Percentiles rank a stretch among this genome's conserved stretches.
Conservation (phyloP, 208 protist species). For the Eutreptiella sp. region DNA sequence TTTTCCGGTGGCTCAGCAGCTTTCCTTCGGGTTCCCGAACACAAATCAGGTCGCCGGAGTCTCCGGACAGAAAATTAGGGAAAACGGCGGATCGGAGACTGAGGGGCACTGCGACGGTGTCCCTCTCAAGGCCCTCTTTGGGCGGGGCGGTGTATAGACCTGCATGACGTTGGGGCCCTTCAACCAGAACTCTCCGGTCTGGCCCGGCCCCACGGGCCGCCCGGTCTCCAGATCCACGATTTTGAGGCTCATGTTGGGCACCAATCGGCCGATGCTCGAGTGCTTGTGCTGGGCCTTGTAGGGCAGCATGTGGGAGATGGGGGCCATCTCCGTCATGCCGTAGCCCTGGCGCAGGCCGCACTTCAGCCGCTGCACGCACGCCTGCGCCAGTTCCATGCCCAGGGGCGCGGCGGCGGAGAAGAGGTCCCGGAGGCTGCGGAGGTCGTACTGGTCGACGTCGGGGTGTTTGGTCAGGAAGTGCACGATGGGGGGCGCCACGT, state of each 20-base stretch:
- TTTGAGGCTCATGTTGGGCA: slow-evolving; percentile 41
- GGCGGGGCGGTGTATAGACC: too few species aligned
- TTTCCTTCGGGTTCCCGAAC: too few species aligned
- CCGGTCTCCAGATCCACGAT: slow-evolving; percentile 35
- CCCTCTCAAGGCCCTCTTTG: too few species aligned
- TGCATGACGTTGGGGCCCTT: slow-evolving; percentile 63
- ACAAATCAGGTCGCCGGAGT: too few species aligned
- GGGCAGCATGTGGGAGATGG: slow-evolving; percentile 32
- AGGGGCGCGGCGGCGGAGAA: slow-evolving; percentile 57
- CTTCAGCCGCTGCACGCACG: slow-evolving; percentile 28
- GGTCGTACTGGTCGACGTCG: slow-evolving; percentile 41
- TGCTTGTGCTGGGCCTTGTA: slow-evolving; percentile 9
- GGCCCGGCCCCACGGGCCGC: slow-evolving; percentile 29
- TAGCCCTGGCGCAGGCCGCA: slow-evolving; percentile 51
- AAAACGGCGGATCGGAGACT: too few species aligned
- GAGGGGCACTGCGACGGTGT: too few species aligned
- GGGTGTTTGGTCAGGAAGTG: slow-evolving; percentile 57
- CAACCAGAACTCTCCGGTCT: slow-evolving; percentile 57
- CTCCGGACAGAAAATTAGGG: too few species aligned
- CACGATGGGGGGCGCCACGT: slow-evolving; percentile 65
- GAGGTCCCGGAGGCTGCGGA: slow-evolving; percentile 37
- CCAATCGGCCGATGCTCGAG: slow-evolving; percentile 24
- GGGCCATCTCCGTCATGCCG: slow-evolving; percentile 67
- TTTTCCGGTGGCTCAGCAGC: too few species aligned
- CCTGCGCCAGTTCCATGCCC: slow-evolving; percentile 34